Conservation (phyloP, 2,329 filamentous ascomycete species). For the Biscogniauxia marginata region DNA sequence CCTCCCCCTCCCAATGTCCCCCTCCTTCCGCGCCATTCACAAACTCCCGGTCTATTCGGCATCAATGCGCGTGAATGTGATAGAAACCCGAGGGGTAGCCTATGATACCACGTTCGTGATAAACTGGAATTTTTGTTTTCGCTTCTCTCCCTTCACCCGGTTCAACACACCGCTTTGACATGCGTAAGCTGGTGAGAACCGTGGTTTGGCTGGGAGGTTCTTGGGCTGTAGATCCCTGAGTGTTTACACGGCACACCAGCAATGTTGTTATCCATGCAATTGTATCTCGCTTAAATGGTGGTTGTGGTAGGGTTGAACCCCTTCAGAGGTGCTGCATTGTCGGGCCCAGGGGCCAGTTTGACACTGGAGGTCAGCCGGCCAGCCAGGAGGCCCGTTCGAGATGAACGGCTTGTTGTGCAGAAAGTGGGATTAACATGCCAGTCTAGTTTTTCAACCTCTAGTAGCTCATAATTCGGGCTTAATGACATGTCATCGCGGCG, state of each 20-base stretch:
- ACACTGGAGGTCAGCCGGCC: not conserved
- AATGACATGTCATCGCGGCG: not conserved
- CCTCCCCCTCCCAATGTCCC: not conserved
- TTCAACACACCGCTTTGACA: not conserved
- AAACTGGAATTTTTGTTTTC: not conserved
- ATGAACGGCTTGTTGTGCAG: not conserved
- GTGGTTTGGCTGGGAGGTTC: no score
- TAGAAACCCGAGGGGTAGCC: not conserved
- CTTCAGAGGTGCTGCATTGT: not conserved
- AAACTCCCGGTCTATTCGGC: not conserved
- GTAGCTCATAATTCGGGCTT: not conserved
- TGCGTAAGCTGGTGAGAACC: not conserved
- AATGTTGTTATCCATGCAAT: not conserved
- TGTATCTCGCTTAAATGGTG: not conserved
- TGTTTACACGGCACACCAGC: no score
- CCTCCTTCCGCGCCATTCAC: not conserved
- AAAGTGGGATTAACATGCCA: not conserved
- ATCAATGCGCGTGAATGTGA: not conserved
- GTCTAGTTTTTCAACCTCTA: not conserved
- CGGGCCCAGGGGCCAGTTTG: not conserved
- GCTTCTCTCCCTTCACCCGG: not conserved
- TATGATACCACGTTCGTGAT: not conserved
- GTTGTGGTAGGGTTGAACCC: not conserved
- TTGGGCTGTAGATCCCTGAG: no score
- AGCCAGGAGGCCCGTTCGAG: no score